Evolutionary conservation across 78 protist species (phyloP), one percentile per base, ranked within the genome.

Genomic region (Dictyostelium discoideum): DNA sequence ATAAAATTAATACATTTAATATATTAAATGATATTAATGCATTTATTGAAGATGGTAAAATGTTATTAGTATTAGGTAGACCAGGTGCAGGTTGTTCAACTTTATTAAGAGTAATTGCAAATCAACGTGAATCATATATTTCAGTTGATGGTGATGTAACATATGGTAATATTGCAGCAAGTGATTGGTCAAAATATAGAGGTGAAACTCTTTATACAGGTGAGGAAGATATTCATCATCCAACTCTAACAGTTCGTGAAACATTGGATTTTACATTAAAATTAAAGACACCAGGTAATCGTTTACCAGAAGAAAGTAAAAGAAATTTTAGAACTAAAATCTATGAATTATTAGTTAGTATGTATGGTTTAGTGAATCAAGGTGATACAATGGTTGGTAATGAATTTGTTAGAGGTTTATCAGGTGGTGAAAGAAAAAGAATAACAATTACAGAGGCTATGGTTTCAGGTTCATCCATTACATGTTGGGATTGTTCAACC

Each of bases 51-150:
- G 92, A 92, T 85, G 96, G 96, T 69, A 69, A 92, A 69, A 85
- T 92, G 92, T 60, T 92, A n/a, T 85, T 92, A 22, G 96, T 92
- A 9, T 57, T 92, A 3, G 96, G 96, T 80, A 44, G 96, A 50
- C 96, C 96, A 22, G 96, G 96, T 72, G 46, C 86, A 3, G 96
- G 96, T 60, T 92, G 96, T 48, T 40, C 74, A 44, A 92, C 96
- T 3, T 48, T 92, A 4, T 32, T 92, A 13, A 69, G 92, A 65
- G 20, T 81, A 20, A 86, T 85, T 50, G 44, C 93, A 42, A 86
- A 85, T 63, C 96, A 86, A 92, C 54, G 74, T 24, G 46, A 13
- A 50, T 60, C 86, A 13, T 85, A 92, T 76, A 81, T 93, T 22
- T 14, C 54, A 40, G 87, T 93, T 5, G 32, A 60, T 32, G 96